These are phyloP conservation scores for Lophium mytilinum DNA, from an alignment of 495 filamentous ascomycete species.

Conservation along the genomic window DNA sequence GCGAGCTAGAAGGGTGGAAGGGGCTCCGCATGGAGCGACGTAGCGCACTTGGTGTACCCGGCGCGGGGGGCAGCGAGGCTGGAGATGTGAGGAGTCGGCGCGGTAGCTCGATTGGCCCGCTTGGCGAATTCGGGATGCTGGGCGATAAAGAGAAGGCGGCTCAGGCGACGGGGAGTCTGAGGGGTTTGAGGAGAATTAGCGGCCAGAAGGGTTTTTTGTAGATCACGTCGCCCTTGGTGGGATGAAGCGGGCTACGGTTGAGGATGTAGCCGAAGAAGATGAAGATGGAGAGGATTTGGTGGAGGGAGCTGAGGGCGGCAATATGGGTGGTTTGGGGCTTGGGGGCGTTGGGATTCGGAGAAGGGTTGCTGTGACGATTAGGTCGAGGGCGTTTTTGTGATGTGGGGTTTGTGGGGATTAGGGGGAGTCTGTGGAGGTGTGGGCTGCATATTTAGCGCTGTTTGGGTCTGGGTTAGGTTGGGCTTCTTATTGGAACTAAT, in stretches of 20 bases:
- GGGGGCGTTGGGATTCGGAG: background rate
- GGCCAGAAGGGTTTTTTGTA: constrained; percentile 38
- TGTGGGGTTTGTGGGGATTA: background rate
- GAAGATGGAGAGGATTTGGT: constrained; percentile 2
- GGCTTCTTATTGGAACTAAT: no score
- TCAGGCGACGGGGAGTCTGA: constrained; percentile 25
- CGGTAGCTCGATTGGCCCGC: constrained; percentile 30
- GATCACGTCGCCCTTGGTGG: constrained; percentile 20
- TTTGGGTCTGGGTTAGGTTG: no score
- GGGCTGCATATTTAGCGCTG: no score
- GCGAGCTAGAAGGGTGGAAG: constrained; percentile 84
- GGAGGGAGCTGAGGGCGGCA: constrained; percentile 5
- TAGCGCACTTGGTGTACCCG: constrained; percentile 25
- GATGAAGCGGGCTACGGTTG: constrained; percentile 6
- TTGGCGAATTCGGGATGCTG: constrained; percentile 13
- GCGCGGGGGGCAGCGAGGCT: constrained; percentile 25
- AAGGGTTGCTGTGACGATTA: background rate
- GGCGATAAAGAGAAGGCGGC: constrained; percentile 16
- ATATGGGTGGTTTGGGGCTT: background rate
- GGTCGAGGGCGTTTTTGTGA: constrained; percentile 27
- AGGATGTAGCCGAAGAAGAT: constrained; percentile 3
- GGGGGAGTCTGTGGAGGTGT: no score
- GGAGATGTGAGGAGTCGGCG: constrained; percentile 33
- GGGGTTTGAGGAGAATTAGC: constrained; percentile 28
- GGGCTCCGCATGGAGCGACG: constrained; percentile 54